A percentile compares a stretch with the other conserved stretches of the same genome.
Conservation (phyloP, 148 eudicot species). For the Euryodendron excelsum region DNA sequence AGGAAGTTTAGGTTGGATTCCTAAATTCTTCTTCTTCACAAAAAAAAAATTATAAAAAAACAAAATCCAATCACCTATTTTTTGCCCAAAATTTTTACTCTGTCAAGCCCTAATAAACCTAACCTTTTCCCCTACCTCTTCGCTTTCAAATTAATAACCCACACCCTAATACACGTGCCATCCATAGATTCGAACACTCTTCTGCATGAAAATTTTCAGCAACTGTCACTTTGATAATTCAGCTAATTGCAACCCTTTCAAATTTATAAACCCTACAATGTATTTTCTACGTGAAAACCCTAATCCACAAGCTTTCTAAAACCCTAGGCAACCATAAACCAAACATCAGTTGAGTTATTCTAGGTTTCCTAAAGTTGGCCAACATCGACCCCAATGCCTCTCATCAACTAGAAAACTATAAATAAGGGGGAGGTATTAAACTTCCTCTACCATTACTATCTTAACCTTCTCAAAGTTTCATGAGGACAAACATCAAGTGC, state of each 20-base stretch:
- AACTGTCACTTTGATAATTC: neutral
- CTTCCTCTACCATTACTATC: neutral
- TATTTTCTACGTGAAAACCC: neutral
- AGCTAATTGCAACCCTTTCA: neutral
- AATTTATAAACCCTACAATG: neutral
- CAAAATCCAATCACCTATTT: too few relatives aligned
- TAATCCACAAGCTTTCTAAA: neutral
- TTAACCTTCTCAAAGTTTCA: neutral
- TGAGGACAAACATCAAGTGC: neutral
- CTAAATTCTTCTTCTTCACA: too few relatives aligned
- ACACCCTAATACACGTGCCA: neutral
- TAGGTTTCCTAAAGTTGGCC: neutral
- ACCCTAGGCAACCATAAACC: neutral
- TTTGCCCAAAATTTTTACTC: too few relatives aligned
- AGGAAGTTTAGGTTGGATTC: too few relatives aligned
- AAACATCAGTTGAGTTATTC: neutral
- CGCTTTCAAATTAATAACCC: neutral
- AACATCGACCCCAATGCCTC: neutral
- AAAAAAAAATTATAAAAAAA: too few relatives aligned
- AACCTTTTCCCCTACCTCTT: neutral
- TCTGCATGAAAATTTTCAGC: neutral
- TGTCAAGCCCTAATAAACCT: too few relatives aligned
- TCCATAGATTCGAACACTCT: neutral
- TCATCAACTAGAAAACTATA: too few relatives aligned
- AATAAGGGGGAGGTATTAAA: too few relatives aligned